A percentile compares a stretch with the other conserved stretches of the same genome.
These are phyloP conservation scores for Hericium rajendrae DNA, from an alignment of 768 basidiomycete genomes.

Conservation along the genomic window DNA sequence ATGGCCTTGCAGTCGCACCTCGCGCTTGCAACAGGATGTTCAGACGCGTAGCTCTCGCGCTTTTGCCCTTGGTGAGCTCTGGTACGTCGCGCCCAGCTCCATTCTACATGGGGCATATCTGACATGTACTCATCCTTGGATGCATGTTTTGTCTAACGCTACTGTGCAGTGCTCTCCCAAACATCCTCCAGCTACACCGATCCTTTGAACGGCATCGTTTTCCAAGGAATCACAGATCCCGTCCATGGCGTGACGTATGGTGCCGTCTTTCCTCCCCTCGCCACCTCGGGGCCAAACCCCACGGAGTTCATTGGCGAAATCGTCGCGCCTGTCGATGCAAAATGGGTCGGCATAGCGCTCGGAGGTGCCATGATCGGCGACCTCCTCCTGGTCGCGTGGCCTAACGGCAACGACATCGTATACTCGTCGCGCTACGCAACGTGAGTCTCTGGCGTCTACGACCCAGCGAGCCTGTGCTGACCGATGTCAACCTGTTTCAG, in stretches of 20 bases:
- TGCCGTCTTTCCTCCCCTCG: constrained; percentile 42
- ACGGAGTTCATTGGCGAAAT: constrained; percentile 57
- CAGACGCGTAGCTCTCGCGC: constrained; percentile 18
- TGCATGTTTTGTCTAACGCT: not conserved
- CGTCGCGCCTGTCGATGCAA: constrained; percentile 41
- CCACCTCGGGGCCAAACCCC: constrained; percentile 27
- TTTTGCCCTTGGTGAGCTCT: constrained; percentile 32
- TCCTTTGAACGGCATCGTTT: constrained; percentile 46
- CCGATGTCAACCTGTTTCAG: constrained; percentile 20
- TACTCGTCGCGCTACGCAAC: constrained; percentile 42
- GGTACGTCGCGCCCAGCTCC: constrained; percentile 20
- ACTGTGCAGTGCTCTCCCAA: constrained; percentile 32
- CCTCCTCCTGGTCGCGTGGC: constrained; percentile 53
- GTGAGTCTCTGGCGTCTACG: constrained; percentile 26
- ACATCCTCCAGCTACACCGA: constrained; percentile 35
- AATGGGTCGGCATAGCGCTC: constrained; percentile 48
- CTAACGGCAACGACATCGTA: constrained; percentile 43
- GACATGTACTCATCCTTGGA: not conserved
- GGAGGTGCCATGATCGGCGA: constrained; percentile 46
- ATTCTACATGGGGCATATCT: not conserved
- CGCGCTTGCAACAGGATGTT: constrained; percentile 12
- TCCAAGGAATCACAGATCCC: constrained; percentile 29
- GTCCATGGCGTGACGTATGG: constrained; percentile 30
- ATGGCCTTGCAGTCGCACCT: not conserved
- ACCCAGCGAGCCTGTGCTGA: not conserved